These are phyloP conservation scores for Penicillium silybi DNA, from an alignment of 495 filamentous ascomycete genomes.

Conservation along the genomic window DNA sequence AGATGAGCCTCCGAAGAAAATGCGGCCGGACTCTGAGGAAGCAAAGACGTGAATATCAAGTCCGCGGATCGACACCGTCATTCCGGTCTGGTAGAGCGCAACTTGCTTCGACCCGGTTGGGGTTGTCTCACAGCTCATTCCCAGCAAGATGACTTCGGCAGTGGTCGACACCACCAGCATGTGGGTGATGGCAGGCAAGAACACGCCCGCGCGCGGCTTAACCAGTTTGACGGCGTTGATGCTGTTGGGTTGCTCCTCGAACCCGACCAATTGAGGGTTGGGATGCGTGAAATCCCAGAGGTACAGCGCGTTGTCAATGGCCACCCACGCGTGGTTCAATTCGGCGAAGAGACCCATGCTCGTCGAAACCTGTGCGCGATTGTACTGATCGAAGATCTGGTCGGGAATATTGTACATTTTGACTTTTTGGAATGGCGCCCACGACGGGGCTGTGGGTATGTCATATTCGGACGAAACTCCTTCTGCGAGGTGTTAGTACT, in stretches of 20 bases:
- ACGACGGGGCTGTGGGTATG: constrained; percentile 58
- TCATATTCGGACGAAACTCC: constrained; percentile 91
- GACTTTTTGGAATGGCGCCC: constrained; percentile 83
- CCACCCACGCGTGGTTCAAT: constrained; percentile 89
- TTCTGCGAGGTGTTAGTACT: constrained; percentile 43
- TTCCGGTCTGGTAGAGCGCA: constrained; percentile 75
- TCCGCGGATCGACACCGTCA: constrained; percentile 69
- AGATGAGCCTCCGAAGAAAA: constrained; percentile 81
- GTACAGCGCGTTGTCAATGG: constrained; percentile 93
- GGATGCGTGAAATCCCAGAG: constrained; percentile 95
- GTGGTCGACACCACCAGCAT: constrained; percentile 85
- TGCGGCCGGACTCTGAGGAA: constrained; percentile 73
- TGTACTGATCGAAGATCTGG: constrained; percentile 82
- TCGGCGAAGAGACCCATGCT: constrained; percentile 91
- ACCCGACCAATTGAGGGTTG: constrained; percentile 84
- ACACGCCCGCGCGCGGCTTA: constrained; percentile 73
- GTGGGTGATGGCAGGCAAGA: constrained; percentile 77
- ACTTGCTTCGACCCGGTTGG: constrained; percentile 65
- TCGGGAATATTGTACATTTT: constrained; percentile 84
- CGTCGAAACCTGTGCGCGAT: constrained; percentile 75
- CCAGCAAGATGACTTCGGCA: constrained; percentile 76
- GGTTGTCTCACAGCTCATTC: constrained; percentile 59
- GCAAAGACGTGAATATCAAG: constrained; percentile 70
- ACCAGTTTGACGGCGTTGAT: constrained; percentile 84
- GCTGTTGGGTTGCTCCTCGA: constrained; percentile 78